Evolutionary conservation across 768 basidiomycete genomes (phyloP), one percentile per base, ranked within the genome.

Genomic region (Amanita exitialis): DNA sequence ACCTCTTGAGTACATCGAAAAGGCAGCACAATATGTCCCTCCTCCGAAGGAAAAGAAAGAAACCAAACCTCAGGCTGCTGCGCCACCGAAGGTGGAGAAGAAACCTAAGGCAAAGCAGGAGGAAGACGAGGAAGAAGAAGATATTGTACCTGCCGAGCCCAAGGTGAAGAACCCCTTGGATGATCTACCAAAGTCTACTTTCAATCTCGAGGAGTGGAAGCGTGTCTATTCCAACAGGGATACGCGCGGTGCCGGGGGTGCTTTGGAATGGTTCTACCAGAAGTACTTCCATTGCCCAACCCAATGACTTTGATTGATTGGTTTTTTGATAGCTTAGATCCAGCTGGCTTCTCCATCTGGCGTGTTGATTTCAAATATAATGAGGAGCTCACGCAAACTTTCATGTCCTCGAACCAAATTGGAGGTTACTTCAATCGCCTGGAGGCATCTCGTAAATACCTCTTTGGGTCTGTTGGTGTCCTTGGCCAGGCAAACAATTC

Each of bases 141-240:
- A 73, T 52, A 66, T 76, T 42, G 81, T 86, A 23, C 82, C 85
- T 20, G 80, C 78, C 45, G 91, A 87, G 69, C 90, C 94, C 58
- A 95, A 95, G 66, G 78, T 69, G 52, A 93, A 94, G 80, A 95
- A 96, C 78, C 95, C 95, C 23, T 82, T 95, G 47, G 95, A 96
- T 57, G 76, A 79, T 55, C 80, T 97, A 36, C 91, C 92, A 58
- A 94, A 90, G 69, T 86, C 88, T 9, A 70, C 78, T 4, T 82
- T 90, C 69, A 91, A 91, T 73, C 80, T 92, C 51, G 88, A 95
- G 67, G 92, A 97, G 70, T 96, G 91, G 92, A 97, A 97, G 68
- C 84, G 90, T 41, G 86, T 88, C 39, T 99, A 98, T 76, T 96
- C 93, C 61, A 98, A 97, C 85, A 83, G 86, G 67, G 93, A 97